Base-by-base conservation (phyloP, 352 stramenopile genomes). In the Globisporangium mamillatum region DNA sequence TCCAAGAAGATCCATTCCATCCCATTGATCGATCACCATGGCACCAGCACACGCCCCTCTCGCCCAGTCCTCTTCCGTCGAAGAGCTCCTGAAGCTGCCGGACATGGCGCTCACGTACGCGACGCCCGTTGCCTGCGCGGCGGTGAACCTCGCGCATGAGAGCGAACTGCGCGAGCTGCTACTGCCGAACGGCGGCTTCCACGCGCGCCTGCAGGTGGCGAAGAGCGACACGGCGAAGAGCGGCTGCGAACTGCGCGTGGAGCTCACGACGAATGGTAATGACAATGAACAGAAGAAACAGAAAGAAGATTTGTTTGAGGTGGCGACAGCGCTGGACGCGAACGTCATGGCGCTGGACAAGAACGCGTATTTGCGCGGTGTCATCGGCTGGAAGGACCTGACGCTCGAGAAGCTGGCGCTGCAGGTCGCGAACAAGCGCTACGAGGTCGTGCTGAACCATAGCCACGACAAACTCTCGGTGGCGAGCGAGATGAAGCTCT, bases 101-200 rank as follows among this genome's bases (percentile, higher is more conserved):
- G 57, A 71, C 48, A 68, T 69, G 48, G 67, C 68, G 53, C 67
- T 79, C 24, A 72, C 70, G 60, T 79, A 75, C 57, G 53, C 67
- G 60, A 75, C 70, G 16, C 12, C 64, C 29, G 64, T 68, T 25
- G 9, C 60, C 10, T 79, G 73, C 34, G 44, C 36, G 38, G 70
- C 54, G 44, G 65, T 48, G 38, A 59, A 12, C n/a, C 66, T 6
- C 57, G 64, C 22, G 29, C 59, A 72, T 0, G 54, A 36, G 24
- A 41, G 54, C n/a, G 59, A 75, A 56, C 63, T 78, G 14, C 55
- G 52, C 36, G 50, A 50, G n/a, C 20, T 67, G 5, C 34, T 67
- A 0, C 24, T 77, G 25, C 53, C 64, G 16, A 57, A 46, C 4
- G 65, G 24, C 16, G 65, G 20, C 16, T 72, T 69, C 34, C 53